Percentiles rank a stretch among this genome's conserved stretches.
Evolutionary conservation across 2,329 filamentous ascomycete species (phyloP).

Genomic region (Cercospora citrullina): DNA sequence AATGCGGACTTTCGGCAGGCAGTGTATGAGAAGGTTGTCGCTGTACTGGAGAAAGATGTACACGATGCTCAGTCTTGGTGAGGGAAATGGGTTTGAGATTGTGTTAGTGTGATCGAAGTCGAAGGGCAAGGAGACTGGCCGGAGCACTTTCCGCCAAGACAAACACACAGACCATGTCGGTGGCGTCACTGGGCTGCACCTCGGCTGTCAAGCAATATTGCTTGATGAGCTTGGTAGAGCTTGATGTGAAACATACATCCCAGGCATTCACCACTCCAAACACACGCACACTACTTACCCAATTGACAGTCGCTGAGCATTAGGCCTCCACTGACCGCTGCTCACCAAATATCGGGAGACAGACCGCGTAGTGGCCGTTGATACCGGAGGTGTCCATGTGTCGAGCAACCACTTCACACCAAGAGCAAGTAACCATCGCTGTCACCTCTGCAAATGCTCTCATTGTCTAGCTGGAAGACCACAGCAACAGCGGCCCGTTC

Average conservation of each 20-base stretch:
- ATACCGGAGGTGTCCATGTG: not conserved
- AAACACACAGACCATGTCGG: not conserved
- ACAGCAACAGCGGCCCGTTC: not conserved
- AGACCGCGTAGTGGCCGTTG: not conserved
- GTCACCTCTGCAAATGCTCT: not conserved
- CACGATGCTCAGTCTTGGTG: not conserved
- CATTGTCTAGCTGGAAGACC: too few relatives aligned
- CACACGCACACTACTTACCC: not conserved
- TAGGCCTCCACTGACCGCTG: not conserved
- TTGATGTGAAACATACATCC: not conserved
- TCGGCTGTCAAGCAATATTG: not conserved
- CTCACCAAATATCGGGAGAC: not conserved
- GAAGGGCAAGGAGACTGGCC: not conserved
- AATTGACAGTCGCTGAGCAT: not conserved
- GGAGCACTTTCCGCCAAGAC: not conserved
- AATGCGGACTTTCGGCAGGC: constrained; percentile 35
- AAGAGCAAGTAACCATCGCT: not conserved
- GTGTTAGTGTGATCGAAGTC: not conserved
- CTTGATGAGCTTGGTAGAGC: constrained; percentile 7
- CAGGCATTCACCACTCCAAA: not conserved
- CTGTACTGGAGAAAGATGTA: constrained; percentile 32
- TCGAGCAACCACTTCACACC: not conserved
- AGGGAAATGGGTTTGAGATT: not conserved
- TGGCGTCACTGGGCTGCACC: not conserved
- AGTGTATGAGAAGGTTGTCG: constrained; percentile 37